These are phyloP conservation scores for Botrytis porri DNA, from an alignment of 2,329 filamentous ascomycete species.

Conservation along the genomic window DNA sequence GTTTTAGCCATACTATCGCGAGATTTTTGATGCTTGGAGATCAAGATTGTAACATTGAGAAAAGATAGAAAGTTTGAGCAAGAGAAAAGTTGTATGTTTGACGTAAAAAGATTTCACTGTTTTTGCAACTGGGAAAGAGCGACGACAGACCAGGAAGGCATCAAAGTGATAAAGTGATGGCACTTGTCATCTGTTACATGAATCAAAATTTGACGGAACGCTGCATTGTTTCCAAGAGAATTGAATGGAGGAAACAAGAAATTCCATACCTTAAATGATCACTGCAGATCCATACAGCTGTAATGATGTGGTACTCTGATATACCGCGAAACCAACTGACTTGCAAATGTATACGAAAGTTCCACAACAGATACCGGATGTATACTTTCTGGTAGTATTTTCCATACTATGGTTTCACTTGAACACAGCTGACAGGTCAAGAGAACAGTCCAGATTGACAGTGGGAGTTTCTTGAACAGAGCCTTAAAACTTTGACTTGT, in stretches of 20 bases:
- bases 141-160: not conserved
- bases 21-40: not conserved
- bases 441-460: not conserved
- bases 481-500: too few species aligned
- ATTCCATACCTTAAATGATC: not conserved
- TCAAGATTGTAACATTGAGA: not conserved
- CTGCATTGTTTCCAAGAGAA: not conserved
- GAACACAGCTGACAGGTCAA: not conserved
- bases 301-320: not conserved
- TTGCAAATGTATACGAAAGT: not conserved
- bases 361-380: not conserved
- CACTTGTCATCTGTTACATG: not conserved
- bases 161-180: not conserved
- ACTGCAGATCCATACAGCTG: not conserved
- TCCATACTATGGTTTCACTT: not conserved
- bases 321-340: not conserved
- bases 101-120: not conserved
- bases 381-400: not conserved
- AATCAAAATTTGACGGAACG: not conserved
- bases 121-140: not conserved
- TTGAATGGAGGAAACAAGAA: not conserved
- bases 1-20: not conserved
- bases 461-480: too few species aligned
- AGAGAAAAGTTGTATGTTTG: rapidly evolving
- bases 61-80: not conserved